These are phyloP conservation scores for Polychytrium aggregatum DNA, from an alignment of 192 early-diverging fungal species.

Conservation along the genomic window DNA sequence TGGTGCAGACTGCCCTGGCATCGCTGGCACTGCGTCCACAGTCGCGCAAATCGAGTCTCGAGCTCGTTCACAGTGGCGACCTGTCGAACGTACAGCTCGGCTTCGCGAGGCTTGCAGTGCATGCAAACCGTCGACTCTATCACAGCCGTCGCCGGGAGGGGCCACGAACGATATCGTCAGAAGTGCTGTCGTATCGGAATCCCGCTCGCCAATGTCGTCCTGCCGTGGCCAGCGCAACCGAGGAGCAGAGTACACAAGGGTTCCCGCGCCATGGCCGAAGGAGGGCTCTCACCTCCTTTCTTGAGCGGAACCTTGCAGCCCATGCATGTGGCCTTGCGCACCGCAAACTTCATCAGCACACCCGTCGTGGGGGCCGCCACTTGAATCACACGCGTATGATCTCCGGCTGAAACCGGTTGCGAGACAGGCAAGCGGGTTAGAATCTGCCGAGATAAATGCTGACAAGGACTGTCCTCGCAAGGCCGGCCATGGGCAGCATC, in stretches of 20 bases:
- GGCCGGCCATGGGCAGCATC: not conserved
- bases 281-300: constrained; percentile 39
- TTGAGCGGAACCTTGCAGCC: constrained; percentile 81
- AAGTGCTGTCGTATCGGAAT: no score
- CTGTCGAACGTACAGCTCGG: constrained; percentile 72
- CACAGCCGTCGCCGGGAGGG: no score
- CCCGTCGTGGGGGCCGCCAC: constrained; percentile 82
- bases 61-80: constrained; percentile 54
- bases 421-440: no score
- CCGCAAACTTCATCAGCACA: constrained; percentile 88
- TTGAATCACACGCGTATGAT: constrained; percentile 55
- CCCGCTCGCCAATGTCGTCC: no score
- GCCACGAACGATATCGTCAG: no score
- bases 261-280: no score
- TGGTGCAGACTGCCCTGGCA: constrained; percentile 90
- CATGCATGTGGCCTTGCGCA: constrained; percentile 82
- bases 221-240: no score
- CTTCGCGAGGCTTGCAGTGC: constrained; percentile 56
- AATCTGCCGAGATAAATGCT: constrained; percentile 1
- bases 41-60: constrained; percentile 66
- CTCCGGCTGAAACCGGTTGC: constrained; percentile 18
- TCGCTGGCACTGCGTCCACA: constrained; percentile 97
- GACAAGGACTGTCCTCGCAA: not conserved
- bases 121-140: constrained; percentile 68
- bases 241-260: no score